A percentile compares a stretch with the other conserved stretches of the same genome.
phyloP scores from a whole-genome alignment of 148 eudicot species.

The Fagopyrum homotropicum region DNA sequence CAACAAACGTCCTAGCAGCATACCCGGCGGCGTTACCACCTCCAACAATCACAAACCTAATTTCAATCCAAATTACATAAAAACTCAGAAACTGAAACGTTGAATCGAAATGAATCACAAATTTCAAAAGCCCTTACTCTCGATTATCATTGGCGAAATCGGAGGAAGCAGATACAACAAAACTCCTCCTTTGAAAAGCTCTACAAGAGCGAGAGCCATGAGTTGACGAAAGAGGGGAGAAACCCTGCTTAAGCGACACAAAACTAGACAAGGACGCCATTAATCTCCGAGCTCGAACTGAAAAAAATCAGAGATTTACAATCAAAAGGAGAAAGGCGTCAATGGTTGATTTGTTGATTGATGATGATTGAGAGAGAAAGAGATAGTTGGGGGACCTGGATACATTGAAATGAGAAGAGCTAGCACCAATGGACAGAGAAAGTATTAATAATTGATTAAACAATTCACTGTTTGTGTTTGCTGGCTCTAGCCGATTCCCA shows the following conservation, averaged over 20 bases:
- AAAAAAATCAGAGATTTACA: slow-evolving; percentile 12
- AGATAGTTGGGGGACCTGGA: slow-evolving; percentile 2
- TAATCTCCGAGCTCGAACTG: slow-evolving; percentile 34
- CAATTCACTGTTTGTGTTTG: slow-evolving; percentile 1
- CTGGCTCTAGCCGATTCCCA: slow-evolving; percentile 1
- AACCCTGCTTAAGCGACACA: slow-evolving; percentile 50
- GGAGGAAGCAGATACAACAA: slow-evolving; percentile 44
- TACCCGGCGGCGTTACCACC: slow-evolving; percentile 99
- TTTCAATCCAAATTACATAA: background rate
- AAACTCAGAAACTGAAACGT: background rate
- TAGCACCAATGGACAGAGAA: background rate
- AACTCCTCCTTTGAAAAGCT: slow-evolving; percentile 43
- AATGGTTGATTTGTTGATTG: background rate
- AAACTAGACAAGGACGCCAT: slow-evolving; percentile 52
- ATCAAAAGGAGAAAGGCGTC: background rate
- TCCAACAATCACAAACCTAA: slow-evolving; percentile 89
- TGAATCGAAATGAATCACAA: background rate
- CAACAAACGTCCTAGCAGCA: slow-evolving; percentile 85
- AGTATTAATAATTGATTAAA: background rate
- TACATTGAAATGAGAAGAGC: slow-evolving; percentile 3
- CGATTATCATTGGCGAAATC: slow-evolving; percentile 77
- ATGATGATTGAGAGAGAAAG: background rate
- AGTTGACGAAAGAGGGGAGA: slow-evolving; percentile 38
- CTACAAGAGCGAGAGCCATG: slow-evolving; percentile 33
- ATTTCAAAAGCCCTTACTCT: slow-evolving; percentile 36